Base-by-base conservation (phyloP, 495 filamentous ascomycete species). In the Symbiotaphrina buchneri region DNA sequence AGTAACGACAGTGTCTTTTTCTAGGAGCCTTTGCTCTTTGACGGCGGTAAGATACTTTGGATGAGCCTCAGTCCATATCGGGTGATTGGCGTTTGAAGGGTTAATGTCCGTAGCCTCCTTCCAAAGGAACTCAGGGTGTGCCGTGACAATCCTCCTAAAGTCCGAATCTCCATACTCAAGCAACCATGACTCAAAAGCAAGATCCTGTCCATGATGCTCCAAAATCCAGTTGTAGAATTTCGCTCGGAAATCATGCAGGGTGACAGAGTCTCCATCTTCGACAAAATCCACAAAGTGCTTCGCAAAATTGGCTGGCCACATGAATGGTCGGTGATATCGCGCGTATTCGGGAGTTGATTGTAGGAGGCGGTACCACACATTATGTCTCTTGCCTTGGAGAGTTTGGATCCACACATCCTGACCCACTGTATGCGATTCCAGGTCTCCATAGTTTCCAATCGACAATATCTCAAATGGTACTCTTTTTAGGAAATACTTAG, bases 241-340 rank as follows among this genome's bases (percentile, higher is more conserved):
- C 0, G 34, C 20, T 21, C 52, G 46, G 39, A 83, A 78, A 29
- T 70, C 46, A 4, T 36, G 6, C 0, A 82, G 37, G 3, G 41
- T 39, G 1, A 71, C 58, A 3, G 41, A 36, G 0, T 41, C 39
- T 3, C 46, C 29, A 6, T 42, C 31, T 3, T 51, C 38, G 23
- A 66, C 50, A 39, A 61, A 80, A 35, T 79, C 74, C 10, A 78
- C 50, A 22, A 74, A 58, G 39, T 77, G 63, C 40, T 79, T 80
- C 1, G 60, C 56, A 8, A 81, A 49, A 29, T 69, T 60, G 0
- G 62, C 71, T 10, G 80, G 39, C 76, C 75, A 82, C 1, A 64
- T 33, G 34, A 79, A 81, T 0, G 61, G 54, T 4, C 53, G 30
- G 33, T 68, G 54, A 38, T 65, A 81, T 14, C 64, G 42, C 21